These are phyloP conservation scores for Sphenostylis stenocarpa DNA, from an alignment of 306 rosid genomes.

Conservation along the genomic window DNA sequence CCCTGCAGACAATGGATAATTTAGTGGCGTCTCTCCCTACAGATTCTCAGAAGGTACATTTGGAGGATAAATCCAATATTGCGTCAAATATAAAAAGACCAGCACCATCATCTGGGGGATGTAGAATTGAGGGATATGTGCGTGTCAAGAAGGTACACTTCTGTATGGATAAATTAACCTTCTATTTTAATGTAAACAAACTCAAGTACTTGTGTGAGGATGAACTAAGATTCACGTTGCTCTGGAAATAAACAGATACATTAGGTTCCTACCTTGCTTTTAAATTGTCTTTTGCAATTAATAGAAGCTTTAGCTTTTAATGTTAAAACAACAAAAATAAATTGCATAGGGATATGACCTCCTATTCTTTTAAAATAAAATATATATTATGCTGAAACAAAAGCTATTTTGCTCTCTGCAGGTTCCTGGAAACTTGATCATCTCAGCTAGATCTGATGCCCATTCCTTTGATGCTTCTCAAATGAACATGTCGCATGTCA, in stretches of 20 bases:
- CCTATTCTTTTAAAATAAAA: not conserved
- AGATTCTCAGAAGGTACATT: slow-evolving; percentile 52
- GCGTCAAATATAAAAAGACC: slow-evolving; percentile 65
- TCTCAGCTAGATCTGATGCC: slow-evolving; percentile 83
- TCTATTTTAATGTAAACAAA: not conserved
- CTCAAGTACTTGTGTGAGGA: slow-evolving; percentile 26
- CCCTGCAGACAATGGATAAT: slow-evolving; percentile 78
- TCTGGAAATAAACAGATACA: slow-evolving; percentile 6
- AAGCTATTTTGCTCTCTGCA: slow-evolving; percentile 40
- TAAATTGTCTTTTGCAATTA: slow-evolving; percentile 10
- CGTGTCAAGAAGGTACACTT: slow-evolving; percentile 86
- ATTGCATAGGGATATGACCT: slow-evolving; percentile 1
- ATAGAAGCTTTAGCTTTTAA: not conserved
- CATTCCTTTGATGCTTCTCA: slow-evolving; percentile 93
- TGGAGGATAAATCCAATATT: slow-evolving; percentile 55
- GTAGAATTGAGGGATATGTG: slow-evolving; percentile 92
- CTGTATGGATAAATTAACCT: slow-evolving; percentile 4
- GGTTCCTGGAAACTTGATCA: slow-evolving; percentile 91
- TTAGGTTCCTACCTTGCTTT: not conserved
- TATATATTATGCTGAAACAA: slow-evolving; percentile 19
- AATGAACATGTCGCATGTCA: slow-evolving; percentile 94
- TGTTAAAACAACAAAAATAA: not conserved
- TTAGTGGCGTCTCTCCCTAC: slow-evolving; percentile 64
- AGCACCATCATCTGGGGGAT: slow-evolving; percentile 90
- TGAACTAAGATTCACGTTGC: slow-evolving; percentile 14